Evolutionary conservation across 495 filamentous ascomycete species (phyloP), one percentile per base, ranked within the genome.

Genomic region (Penicillium alfredii): DNA sequence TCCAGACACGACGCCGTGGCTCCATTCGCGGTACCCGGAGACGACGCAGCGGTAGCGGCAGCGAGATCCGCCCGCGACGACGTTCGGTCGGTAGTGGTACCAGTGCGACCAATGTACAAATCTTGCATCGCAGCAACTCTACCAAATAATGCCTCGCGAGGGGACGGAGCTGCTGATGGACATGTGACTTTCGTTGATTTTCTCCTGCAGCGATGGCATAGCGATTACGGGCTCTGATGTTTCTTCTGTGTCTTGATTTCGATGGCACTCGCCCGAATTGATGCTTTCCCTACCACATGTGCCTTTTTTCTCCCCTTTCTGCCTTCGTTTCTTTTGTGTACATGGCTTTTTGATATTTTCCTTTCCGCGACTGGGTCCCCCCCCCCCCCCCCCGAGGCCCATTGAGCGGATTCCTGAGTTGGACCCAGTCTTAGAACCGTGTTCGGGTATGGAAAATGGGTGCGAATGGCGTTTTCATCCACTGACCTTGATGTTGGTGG

Each of bases 1-100:
- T 70, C 56, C 68, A 72, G 68, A 69, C 63, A 68, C 64, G 63
- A 55, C 64, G 63, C 55, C 64, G 63, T 51, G 63, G 60, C 38
- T 63, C 64, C 34, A 44, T 64, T 55, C 64, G 66, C 37, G 56
- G 47, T 50, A 34, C 49, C 49, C 51, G 63, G 35, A 62, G 64
- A 49, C 64, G 64, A 62, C 60, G 68, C 35, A 68, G 66, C 50
- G 60, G 63, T 35, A 69, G 66, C 53, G 64, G 63, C 48, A 64
- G 59, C 42, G 66, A 69, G 45, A 58, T 67, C 44, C 61, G 64
- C 46, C 44, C 61, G 32, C 62, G 66, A 58, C 63, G 68, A 53
- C 58, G 66, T 37, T 66, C 66, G 40, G 53, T 62, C 40, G 58
- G 62, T 37, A 58, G 63, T 49, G 55, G 56, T 45, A 56, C 58